Conservation (phyloP, 352 stramenopile species). For the Pythium brachiatum region DNA sequence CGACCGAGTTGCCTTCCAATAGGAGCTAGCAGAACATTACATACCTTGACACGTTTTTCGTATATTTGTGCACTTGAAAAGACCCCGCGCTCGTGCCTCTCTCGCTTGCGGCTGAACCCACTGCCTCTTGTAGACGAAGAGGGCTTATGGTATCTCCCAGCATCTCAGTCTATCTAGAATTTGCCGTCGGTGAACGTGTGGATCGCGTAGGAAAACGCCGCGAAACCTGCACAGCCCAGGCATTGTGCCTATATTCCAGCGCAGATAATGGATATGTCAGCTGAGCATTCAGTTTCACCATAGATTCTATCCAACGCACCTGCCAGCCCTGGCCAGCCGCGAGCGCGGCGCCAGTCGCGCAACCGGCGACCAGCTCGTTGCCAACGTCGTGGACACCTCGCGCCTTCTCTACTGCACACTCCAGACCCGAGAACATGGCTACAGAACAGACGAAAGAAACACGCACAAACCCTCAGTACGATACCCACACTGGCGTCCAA, state of each 20-base stretch:
- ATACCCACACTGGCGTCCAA: background rate
- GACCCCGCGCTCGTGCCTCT: too few species aligned
- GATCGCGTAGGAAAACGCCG: conserved; percentile 90
- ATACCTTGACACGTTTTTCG: too few species aligned
- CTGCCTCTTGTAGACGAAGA: too few species aligned
- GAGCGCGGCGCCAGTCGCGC: conserved; percentile 93
- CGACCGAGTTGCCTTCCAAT: too few species aligned
- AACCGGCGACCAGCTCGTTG: conserved; percentile 93
- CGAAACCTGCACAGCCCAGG: conserved; percentile 92
- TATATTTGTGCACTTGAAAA: too few species aligned
- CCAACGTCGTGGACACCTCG: conserved; percentile 94
- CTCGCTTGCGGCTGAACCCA: too few species aligned
- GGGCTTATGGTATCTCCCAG: too few species aligned
- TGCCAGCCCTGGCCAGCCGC: conserved; percentile 92
- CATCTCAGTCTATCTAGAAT: conserved; percentile 36
- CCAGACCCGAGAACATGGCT: conserved; percentile 93
- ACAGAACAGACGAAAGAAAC: background rate
- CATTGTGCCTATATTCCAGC: conserved; percentile 64
- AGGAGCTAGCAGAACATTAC: too few species aligned
- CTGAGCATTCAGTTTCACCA: background rate
- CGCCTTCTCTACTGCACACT: conserved; percentile 94
- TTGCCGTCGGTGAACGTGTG: conserved; percentile 84
- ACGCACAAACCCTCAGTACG: background rate
- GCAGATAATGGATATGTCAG: background rate
- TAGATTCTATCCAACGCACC: conserved; percentile 2